phyloP scores from a whole-genome alignment of 1,284 basidiomycete genomes.

The Irpex lacteus region DNA sequence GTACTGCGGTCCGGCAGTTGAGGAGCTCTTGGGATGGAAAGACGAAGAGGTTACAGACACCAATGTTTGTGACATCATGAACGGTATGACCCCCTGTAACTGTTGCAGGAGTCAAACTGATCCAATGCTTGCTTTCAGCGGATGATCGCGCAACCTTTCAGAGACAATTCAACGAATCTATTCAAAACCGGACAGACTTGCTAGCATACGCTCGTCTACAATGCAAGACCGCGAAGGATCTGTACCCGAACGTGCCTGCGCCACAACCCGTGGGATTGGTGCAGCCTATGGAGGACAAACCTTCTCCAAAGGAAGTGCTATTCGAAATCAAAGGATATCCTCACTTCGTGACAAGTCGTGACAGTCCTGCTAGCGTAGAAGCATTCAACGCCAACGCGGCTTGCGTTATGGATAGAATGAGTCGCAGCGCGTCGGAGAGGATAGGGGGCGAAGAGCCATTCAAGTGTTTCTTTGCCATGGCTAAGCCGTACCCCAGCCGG shows the following conservation, averaged over 20 bases:
- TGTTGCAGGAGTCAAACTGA: neutral
- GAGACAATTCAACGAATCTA: slow-evolving; percentile 51
- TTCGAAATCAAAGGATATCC: slow-evolving; percentile 75
- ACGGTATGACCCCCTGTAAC: slow-evolving; percentile 42
- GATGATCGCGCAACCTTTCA: slow-evolving; percentile 62
- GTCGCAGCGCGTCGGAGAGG: neutral
- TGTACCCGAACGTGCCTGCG: slow-evolving; percentile 19
- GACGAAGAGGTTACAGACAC: slow-evolving; percentile 70
- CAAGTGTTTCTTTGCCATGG: slow-evolving; percentile 67
- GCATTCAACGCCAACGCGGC: neutral
- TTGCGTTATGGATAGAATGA: neutral
- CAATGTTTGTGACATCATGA: slow-evolving; percentile 62
- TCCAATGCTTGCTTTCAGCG: slow-evolving; percentile 23
- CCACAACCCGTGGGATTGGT: neutral
- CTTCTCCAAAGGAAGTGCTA: slow-evolving; percentile 48
- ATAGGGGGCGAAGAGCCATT: slow-evolving; percentile 33
- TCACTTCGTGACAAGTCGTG: slow-evolving; percentile 32
- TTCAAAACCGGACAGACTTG: slow-evolving; percentile 46
- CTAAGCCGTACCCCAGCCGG: slow-evolving; percentile 75
- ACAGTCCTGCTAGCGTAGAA: slow-evolving; percentile 26
- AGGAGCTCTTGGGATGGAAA: slow-evolving; percentile 73
- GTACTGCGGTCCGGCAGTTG: slow-evolving; percentile 68
- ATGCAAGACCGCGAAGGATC: slow-evolving; percentile 35
- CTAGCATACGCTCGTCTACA: slow-evolving; percentile 64
- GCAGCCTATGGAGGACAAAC: slow-evolving; percentile 17